Base-by-base conservation (phyloP, 192 early-diverging fungal species). In the Backusella sp. region DNA sequence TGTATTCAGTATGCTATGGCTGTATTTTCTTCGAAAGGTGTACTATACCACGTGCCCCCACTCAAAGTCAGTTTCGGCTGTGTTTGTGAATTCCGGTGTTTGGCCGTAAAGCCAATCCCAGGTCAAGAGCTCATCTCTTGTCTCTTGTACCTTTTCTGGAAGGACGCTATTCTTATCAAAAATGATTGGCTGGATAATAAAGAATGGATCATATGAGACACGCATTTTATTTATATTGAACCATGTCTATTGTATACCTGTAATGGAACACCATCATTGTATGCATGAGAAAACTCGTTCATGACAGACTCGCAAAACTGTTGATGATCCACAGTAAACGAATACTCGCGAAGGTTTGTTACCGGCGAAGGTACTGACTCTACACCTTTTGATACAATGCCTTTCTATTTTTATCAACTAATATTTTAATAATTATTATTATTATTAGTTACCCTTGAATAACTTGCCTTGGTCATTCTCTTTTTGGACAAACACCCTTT, bases 51-150 rank as follows among this genome's bases (percentile, higher is more conserved):
- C 83, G 53, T 77, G 67, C 4, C 89, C 89, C 89, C 88, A 90
- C 1, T 72, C 26, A 77, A 91, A 89, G n/a, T 78, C 56, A 6
- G 74, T 80, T 41, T 84, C 78, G n/a, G 89, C 41, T 11, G 83
- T 56, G 79, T 92, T 85, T 3, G 85, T 89, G 77, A 98, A 98
- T 76, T 93, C 90, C 32, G 97, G 97, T 7, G 97, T 97, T 86
- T 96, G 94, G 6, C 94, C 95, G 71, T 87, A 97, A 68, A 90
- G 92, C 96, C 97, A 98, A 34, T 96, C 92, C 93, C 93, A 95
- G 11, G 90, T 85, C 78, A 85, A 68, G 44, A 95, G 73, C 72
- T 80, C 78, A 23, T 83, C 37, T 49, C 73, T 66, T 49, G 78
- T 77, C 37, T 80, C 69, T 41, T 68, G 23, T 7, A 79, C 76